Evolutionary conservation across 2,329 filamentous ascomycete genomes (phyloP).

Genomic region (Metarhizium rileyi): DNA sequence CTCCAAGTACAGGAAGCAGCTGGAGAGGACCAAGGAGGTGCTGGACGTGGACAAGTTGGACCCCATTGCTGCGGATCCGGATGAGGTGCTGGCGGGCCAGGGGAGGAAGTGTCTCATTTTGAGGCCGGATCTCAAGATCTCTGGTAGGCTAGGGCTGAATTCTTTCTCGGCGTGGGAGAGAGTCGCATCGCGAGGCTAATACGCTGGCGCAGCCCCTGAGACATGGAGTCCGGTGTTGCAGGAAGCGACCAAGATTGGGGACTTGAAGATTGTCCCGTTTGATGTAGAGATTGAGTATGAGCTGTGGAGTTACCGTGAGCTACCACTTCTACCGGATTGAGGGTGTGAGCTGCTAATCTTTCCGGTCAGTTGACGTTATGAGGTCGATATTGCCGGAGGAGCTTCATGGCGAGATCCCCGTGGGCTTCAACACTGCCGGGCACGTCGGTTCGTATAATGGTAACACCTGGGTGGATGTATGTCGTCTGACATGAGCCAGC

Average conservation of each 20-base stretch:
- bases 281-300: conserved; percentile 70
- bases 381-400: conserved; percentile 70
- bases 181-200: background rate
- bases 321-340: background rate
- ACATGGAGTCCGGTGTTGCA: conserved; percentile 68
- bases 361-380: conserved; percentile 70
- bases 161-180: no score
- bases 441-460: conserved; percentile 60
- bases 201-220: conserved; percentile 32
- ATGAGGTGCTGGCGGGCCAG: conserved; percentile 37
- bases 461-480: background rate
- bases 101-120: conserved; percentile 55
- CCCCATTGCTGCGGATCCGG: conserved; percentile 54
- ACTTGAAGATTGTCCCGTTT: conserved; percentile 65
- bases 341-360: background rate
- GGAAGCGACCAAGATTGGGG: conserved; percentile 57
- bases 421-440: conserved; percentile 79
- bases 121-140: conserved; percentile 42
- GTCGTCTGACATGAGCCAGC: conserved; percentile 36
- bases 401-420: conserved; percentile 69
- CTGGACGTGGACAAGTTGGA: conserved; percentile 54
- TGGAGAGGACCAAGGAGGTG: conserved; percentile 57
- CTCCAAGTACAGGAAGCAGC: conserved; percentile 54
- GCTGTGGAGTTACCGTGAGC: conserved; percentile 72
- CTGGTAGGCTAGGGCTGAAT: conserved; percentile 28